A percentile compares a stretch with the other conserved stretches of the same genome.
Conservation (phyloP, 2,329 filamentous ascomycete species). For the Thelonectria blattea region DNA sequence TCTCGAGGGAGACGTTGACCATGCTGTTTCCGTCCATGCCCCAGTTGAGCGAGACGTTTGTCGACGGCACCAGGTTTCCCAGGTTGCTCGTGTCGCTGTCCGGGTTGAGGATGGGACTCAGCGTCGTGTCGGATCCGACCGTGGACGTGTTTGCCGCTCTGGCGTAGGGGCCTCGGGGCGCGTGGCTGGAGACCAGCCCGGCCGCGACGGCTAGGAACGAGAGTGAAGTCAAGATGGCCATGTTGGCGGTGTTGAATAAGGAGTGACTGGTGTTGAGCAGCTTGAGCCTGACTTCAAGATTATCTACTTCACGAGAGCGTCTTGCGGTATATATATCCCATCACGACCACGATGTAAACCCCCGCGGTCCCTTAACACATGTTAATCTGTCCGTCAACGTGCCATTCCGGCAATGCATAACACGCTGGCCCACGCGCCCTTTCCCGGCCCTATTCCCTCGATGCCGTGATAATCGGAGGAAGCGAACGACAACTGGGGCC, state of each 20-base stretch:
- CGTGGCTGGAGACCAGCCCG: background rate
- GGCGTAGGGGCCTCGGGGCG: background rate
- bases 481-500: background rate
- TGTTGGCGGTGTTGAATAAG: background rate
- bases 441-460: background rate
- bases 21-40: constrained; percentile 11
- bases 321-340: constrained; percentile 7
- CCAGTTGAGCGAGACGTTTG: constrained; percentile 22
- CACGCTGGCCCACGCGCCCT: background rate
- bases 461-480: background rate
- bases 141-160: constrained; percentile 5
- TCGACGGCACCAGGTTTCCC: constrained; percentile 21
- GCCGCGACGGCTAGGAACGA: constrained; percentile 1
- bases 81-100: constrained; percentile 16
- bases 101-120: constrained; percentile 18
- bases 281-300: background rate
- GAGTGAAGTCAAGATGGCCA: constrained; percentile 1
- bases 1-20: constrained; percentile 25
- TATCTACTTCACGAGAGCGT: background rate
- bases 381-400: constrained; percentile 16
- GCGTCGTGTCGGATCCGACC: constrained; percentile 18
- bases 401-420: constrained; percentile 4
- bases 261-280: background rate
- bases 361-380: background rate
- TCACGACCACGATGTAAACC: background rate